phyloP scores from a whole-genome alignment of 164 flowering plant species.

The Tetrastigma voinierianum region DNA sequence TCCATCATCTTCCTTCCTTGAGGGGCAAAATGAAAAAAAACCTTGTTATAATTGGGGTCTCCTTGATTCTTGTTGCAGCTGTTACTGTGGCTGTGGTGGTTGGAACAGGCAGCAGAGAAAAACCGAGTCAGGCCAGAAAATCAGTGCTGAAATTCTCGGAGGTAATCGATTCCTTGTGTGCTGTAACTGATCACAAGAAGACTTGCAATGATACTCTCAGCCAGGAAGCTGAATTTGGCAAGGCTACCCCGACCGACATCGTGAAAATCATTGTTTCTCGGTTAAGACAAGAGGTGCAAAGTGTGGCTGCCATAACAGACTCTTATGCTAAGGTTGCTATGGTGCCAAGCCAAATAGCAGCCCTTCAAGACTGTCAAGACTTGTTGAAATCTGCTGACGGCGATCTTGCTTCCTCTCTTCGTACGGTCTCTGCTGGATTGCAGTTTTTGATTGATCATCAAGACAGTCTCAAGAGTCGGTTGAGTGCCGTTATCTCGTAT shows the following conservation, averaged over 20 bases:
- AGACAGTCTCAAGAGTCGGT: slow-evolving; percentile 41
- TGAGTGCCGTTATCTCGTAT: slow-evolving; percentile 51
- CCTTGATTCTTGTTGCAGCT: slow-evolving; percentile 3
- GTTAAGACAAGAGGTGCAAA: too few species aligned
- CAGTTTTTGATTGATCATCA: slow-evolving; percentile 27
- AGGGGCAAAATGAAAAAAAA: background rate
- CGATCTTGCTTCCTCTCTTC: slow-evolving; percentile 38
- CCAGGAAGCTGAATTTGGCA: background rate
- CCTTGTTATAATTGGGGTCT: background rate
- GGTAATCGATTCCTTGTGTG: background rate
- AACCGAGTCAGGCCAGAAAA: too few species aligned
- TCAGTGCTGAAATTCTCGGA: background rate
- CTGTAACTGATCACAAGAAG: slow-evolving; percentile 3
- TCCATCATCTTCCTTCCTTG: background rate
- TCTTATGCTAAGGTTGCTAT: too few species aligned
- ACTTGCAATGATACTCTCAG: background rate
- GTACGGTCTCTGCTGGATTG: slow-evolving; percentile 29
- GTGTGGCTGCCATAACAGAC: too few species aligned
- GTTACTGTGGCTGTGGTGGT: slow-evolving; percentile 1
- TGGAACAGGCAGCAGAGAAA: background rate
- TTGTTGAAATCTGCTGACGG: slow-evolving; percentile 35
- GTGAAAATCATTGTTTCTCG: too few species aligned
- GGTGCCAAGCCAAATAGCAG: too few species aligned
- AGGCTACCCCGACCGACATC: too few species aligned
- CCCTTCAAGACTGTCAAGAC: slow-evolving; percentile 39